phyloP scores from a whole-genome alignment of 2,329 filamentous ascomycete genomes.

The Claviceps purpurea region DNA sequence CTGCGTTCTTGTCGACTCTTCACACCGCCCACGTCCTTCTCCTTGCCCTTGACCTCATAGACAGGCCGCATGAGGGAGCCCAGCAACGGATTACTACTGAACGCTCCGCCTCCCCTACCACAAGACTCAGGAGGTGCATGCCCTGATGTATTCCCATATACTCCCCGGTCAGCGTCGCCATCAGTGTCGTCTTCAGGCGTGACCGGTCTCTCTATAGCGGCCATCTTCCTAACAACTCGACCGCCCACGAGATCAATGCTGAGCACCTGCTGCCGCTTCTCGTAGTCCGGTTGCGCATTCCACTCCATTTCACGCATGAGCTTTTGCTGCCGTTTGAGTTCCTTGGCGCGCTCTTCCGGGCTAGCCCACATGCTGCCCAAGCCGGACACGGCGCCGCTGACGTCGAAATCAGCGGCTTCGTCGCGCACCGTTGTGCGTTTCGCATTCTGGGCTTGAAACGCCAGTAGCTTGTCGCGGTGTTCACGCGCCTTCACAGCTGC shows the following conservation, averaged over 20 bases:
- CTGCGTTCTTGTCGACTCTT: conserved; percentile 29
- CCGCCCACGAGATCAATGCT: conserved; percentile 72
- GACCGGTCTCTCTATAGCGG: conserved; percentile 43
- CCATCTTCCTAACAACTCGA: conserved; percentile 62
- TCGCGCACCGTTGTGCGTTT: conserved; percentile 73
- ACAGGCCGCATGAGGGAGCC: conserved; percentile 53
- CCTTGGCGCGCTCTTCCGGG: conserved; percentile 67
- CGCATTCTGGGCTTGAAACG: conserved; percentile 77
- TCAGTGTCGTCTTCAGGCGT: conserved; percentile 36
- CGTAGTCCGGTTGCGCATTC: conserved; percentile 72
- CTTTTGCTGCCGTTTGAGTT: conserved; percentile 77
- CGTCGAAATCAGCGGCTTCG: conserved; percentile 57
- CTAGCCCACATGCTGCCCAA: conserved; percentile 61
- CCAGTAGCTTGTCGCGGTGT: conserved; percentile 68
- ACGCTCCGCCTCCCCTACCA: conserved; percentile 38
- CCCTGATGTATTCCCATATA: conserved; percentile 20
- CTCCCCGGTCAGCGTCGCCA: conserved; percentile 16
- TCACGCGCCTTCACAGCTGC: conserved; percentile 57
- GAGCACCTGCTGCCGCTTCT: conserved; percentile 73
- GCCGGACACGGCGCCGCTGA: conserved; percentile 29
- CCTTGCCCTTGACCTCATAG: conserved; percentile 40
- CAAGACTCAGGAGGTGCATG: conserved; percentile 15
- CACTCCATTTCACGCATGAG: conserved; percentile 76
- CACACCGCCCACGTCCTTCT: conserved; percentile 15
- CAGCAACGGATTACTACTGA: conserved; percentile 56